Conservation (phyloP, 1,139 yeast species). For the Magnusiomyces ingens region DNA sequence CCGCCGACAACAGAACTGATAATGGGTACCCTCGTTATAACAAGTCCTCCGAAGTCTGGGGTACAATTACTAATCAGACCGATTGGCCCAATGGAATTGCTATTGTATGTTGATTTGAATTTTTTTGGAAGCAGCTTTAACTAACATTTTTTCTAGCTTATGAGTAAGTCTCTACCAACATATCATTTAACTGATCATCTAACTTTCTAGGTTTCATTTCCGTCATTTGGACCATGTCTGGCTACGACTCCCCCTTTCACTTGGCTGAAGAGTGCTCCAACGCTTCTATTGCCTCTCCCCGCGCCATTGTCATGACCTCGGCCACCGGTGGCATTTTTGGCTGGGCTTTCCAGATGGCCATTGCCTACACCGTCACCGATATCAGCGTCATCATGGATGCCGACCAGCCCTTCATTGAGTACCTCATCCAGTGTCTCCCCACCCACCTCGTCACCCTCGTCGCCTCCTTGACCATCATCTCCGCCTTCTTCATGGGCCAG, state of each 20-base stretch:
- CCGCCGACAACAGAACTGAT: constrained; percentile 41
- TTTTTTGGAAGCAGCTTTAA: no score
- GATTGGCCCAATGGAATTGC: constrained; percentile 65
- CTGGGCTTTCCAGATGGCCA: constrained; percentile 55
- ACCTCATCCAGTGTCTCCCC: constrained; percentile 46
- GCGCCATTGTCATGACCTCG: constrained; percentile 62
- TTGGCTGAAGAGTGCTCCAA: constrained; percentile 65
- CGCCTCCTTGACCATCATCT: constrained; percentile 52
- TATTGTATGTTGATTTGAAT: constrained; percentile 32
- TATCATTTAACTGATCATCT: no score
- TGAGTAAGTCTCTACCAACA: no score
- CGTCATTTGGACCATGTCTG: constrained; percentile 71
- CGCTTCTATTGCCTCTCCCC: constrained; percentile 59
- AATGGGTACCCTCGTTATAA: constrained; percentile 48
- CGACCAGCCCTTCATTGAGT: constrained; percentile 59
- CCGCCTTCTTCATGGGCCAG: constrained; percentile 61
- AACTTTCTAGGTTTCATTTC: constrained; percentile 43
- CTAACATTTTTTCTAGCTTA: no score
- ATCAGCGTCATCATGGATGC: constrained; percentile 45
- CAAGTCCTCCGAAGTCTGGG: constrained; percentile 48
- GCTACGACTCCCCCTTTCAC: constrained; percentile 71
- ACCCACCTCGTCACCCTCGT: constrained; percentile 45
- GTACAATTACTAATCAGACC: constrained; percentile 48
- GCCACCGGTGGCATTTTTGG: constrained; percentile 56
- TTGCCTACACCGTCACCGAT: constrained; percentile 57